Percentiles rank a stretch among this genome's conserved stretches.
phyloP scores from a whole-genome alignment of 371 early-diverging fungal genomes.

The Lichtheimia ornata region DNA sequence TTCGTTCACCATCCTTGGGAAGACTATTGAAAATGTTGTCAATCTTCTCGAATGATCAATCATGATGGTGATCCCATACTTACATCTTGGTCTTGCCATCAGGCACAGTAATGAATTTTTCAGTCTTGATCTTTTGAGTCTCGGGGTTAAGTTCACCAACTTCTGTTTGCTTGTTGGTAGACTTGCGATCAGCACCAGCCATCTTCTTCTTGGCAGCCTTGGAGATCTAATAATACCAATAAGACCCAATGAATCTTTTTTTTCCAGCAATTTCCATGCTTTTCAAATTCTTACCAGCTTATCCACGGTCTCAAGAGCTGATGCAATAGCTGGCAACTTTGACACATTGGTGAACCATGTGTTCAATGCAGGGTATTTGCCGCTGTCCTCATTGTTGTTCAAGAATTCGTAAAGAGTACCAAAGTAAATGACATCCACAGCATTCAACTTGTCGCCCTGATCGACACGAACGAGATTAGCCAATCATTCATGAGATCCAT shows the following conservation, averaged over 20 bases:
- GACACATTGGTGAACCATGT: conserved; percentile 35
- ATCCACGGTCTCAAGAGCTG: conserved; percentile 36
- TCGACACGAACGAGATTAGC: neutral
- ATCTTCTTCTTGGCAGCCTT: conserved; percentile 39
- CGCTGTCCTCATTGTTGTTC: conserved; percentile 21
- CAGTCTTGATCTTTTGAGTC: conserved; percentile 38
- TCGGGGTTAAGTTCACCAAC: conserved; percentile 29
- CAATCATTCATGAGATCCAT: conserved; percentile 5
- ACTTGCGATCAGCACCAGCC: conserved; percentile 24
- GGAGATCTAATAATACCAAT: conserved; percentile 20
- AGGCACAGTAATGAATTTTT: conserved; percentile 15
- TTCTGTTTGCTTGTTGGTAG: conserved; percentile 21
- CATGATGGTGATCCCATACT: neutral
- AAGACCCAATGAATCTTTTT: neutral
- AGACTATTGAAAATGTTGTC: conserved; percentile 34
- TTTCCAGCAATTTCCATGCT: neutral
- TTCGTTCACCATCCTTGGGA: conserved; percentile 72
- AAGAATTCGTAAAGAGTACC: conserved; percentile 41
- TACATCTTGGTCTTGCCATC: conserved; percentile 8
- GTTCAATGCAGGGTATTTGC: conserved; percentile 34
- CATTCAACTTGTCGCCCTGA: conserved; percentile 29
- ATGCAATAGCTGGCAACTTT: conserved; percentile 22
- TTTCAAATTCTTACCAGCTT: conserved; percentile 26
- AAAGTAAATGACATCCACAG: conserved; percentile 38
- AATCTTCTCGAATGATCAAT: neutral